phyloP scores from a whole-genome alignment of 257 asterid species.

The Cinchona pubescens region DNA sequence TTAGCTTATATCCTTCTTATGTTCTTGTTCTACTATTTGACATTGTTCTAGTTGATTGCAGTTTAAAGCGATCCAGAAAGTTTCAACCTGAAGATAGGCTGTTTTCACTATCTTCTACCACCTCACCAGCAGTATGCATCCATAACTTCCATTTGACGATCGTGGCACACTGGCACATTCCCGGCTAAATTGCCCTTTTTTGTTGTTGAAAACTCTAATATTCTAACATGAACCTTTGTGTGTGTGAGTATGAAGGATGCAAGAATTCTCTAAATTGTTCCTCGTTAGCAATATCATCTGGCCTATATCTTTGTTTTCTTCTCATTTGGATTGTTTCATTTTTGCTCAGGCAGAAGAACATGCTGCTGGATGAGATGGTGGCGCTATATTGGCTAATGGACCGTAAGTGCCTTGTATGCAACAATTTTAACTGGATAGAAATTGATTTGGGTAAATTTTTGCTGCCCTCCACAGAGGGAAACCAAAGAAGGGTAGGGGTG shows the following conservation, averaged over 20 bases:
- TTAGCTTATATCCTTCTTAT: neutral
- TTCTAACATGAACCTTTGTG: neutral
- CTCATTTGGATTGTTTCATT: slow-evolving; percentile 2
- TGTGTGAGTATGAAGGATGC: neutral
- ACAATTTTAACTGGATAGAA: neutral
- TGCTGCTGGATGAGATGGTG: slow-evolving; percentile 77
- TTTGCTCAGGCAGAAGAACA: slow-evolving; percentile 80
- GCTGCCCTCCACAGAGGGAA: slow-evolving; percentile 59
- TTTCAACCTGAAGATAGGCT: slow-evolving; percentile 98
- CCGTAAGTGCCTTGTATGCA: slow-evolving; percentile 47
- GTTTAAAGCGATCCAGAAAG: slow-evolving; percentile 91
- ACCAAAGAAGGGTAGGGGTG: slow-evolving; percentile 76
- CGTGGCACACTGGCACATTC: neutral
- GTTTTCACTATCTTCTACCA: slow-evolving; percentile 85
- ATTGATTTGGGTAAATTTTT: neutral
- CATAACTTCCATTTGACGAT: slow-evolving; percentile 8
- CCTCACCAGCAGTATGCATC: slow-evolving; percentile 88
- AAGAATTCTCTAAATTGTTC: neutral
- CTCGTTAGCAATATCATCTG: neutral
- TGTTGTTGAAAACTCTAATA: neutral
- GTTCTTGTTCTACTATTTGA: neutral
- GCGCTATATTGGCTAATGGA: slow-evolving; percentile 61
- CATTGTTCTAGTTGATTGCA: slow-evolving; percentile 30
- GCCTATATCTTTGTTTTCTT: neutral
- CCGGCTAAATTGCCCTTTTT: neutral